A percentile compares a stretch with the other conserved stretches of the same genome.
Evolutionary conservation across 2,329 filamentous ascomycete species (phyloP).

Genomic region (Alternaria viburni): DNA sequence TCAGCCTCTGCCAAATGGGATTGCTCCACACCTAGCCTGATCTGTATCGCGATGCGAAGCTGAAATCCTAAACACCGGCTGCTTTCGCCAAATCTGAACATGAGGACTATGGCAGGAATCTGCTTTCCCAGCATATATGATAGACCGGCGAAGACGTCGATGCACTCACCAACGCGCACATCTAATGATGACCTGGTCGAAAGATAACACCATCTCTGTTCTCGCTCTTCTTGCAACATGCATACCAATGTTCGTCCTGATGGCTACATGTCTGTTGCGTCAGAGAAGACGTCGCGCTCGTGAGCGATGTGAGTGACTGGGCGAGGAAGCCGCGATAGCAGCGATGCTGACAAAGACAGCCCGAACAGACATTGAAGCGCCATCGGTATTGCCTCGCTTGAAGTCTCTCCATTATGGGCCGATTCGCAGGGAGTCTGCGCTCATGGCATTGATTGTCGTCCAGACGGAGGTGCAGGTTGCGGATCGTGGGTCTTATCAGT

Average conservation of each 20-base stretch:
- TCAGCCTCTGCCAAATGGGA: neutral
- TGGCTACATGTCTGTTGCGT: neutral
- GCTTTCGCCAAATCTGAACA: neutral
- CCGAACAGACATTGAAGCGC: neutral
- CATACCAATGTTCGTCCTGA: neutral
- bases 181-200: neutral
- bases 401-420: fast-evolving
- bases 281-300: neutral
- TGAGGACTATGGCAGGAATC: neutral
- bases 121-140: neutral
- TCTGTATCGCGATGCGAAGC: neutral
- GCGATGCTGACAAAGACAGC: neutral
- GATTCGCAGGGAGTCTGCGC: neutral
- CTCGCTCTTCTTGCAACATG: neutral
- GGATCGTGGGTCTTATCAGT: neutral
- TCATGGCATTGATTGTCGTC: neutral
- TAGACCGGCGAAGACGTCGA: neutral
- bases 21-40: neutral
- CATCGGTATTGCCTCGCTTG: fast-evolving
- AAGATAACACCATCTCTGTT: neutral
- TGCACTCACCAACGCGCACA: neutral
- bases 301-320: neutral
- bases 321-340: neutral
- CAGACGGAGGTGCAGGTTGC: neutral
- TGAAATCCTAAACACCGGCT: no score